phyloP scores from a whole-genome alignment of 805 yeast genomes.

The Dipodascus geniculatus region DNA sequence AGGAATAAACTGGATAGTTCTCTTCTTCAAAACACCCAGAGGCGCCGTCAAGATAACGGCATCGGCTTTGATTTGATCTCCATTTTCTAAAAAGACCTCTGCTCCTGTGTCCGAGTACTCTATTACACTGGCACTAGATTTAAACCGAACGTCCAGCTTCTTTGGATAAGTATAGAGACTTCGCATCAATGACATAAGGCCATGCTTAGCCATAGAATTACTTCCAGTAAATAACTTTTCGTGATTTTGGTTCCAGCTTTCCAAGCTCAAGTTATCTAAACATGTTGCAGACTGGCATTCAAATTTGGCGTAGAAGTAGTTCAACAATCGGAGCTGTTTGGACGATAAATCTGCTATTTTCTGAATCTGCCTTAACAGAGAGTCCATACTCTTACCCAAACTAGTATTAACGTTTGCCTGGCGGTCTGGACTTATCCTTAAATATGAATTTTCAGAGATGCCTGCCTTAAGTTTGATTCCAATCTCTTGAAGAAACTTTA shows the following conservation, averaged over 20 bases:
- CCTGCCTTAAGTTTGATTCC: constrained; percentile 16
- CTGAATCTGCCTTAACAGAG: constrained; percentile 22
- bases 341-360: constrained; percentile 24
- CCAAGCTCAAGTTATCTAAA: constrained; percentile 25
- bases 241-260: constrained; percentile 32
- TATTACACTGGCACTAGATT: constrained; percentile 27
- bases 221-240: constrained; percentile 29
- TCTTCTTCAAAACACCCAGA: constrained; percentile 29
- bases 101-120: constrained; percentile 26
- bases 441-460: constrained; percentile 5
- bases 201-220: constrained; percentile 28
- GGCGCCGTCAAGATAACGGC: constrained; percentile 30
- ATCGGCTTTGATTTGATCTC: constrained; percentile 30
- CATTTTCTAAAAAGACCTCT: constrained; percentile 26
- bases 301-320: constrained; percentile 31
- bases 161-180: constrained; percentile 29
- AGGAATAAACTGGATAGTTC: constrained; percentile 29
- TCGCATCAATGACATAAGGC: constrained; percentile 25
- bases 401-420: constrained; percentile 24
- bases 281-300: constrained; percentile 28
- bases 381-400: constrained; percentile 27
- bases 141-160: constrained; percentile 30
- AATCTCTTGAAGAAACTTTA: constrained; percentile 19
- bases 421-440: constrained; percentile 26
- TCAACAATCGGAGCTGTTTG: constrained; percentile 26